A percentile compares a stretch with the other conserved stretches of the same genome.
Conservation (phyloP, 768 basidiomycete genomes). For the Leucocoprinus leucothites region DNA sequence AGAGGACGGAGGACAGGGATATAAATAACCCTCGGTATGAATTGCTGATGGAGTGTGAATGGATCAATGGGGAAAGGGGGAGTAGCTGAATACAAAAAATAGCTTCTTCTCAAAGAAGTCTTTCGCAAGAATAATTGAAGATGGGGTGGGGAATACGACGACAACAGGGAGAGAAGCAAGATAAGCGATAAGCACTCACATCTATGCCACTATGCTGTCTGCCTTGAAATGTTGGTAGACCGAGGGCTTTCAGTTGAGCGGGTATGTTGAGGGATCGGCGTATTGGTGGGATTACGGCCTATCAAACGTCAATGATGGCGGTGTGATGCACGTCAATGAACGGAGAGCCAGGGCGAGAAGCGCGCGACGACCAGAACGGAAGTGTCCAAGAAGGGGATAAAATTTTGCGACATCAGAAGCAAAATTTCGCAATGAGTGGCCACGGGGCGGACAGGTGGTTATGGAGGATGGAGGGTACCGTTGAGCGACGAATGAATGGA, state of each 20-base stretch:
- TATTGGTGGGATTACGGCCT: constrained; percentile 27
- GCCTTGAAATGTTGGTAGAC: constrained; percentile 74
- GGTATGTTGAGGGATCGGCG: constrained; percentile 59
- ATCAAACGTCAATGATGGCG: constrained; percentile 9
- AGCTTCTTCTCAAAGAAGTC: not conserved
- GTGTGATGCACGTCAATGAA: not conserved
- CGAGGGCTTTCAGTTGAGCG: constrained; percentile 72
- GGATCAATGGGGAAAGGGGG: constrained; percentile 3
- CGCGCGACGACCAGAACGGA: constrained; percentile 1
- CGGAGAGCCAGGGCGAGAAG: constrained; percentile 3
- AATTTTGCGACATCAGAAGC: constrained; percentile 9
- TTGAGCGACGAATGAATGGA: not conserved
- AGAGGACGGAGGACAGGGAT: not conserved
- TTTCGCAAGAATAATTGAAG: constrained; percentile 16
- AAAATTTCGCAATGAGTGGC: constrained; percentile 3
- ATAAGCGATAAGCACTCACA: constrained; percentile 47
- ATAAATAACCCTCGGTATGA: not conserved
- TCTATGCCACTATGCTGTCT: constrained; percentile 88
- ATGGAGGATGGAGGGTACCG: not conserved
- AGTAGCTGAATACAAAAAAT: not conserved
- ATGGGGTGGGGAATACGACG: constrained; percentile 12
- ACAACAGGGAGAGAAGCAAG: too few species aligned
- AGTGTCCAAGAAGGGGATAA: not conserved
- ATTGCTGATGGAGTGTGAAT: not conserved
- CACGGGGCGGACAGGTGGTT: not conserved